Evolutionary conservation across 2,329 filamentous ascomycete genomes (phyloP), one percentile per base, ranked within the genome.

Genomic region (Trichoderma harzianum): DNA sequence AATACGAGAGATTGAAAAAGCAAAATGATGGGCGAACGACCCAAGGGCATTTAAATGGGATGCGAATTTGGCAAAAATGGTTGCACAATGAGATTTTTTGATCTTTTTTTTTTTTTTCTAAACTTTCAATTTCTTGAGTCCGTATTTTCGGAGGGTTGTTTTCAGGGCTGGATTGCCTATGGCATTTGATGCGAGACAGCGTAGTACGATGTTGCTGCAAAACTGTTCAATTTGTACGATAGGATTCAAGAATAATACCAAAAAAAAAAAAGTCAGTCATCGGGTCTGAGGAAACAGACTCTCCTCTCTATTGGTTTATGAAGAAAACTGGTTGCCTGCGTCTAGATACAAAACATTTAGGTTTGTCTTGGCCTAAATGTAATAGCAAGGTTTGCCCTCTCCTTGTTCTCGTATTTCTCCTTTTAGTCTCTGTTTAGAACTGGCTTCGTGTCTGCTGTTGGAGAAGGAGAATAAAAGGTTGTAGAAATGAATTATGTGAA

Each of bases 101-200:
- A 57, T 61, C 16, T 32, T 8, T 26, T 39, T 67, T 34, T 34
- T 34, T 63, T 62, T 57, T 32, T 55, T 39, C 51, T 12, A 34
- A 14, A 32, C 24, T 69, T 51, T 53, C 21, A 39, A 39, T 55
- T 69, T 32, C 43, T 68, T 60, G 66, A 69, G 66, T 69, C 68
- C 39, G 55, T 61, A 57, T 34, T 72, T 67, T 71, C 47, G 47
- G 43, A n/a, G 62, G 64, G 26, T 70, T 34, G 34, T 69, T 51
- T 69, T 63, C 28, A 72, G 36, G 71, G 55, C 55, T 63, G 68
- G 69, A 63, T 69, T 67, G 62, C 58, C 58, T 43, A 30, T 71
- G 55, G 61, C 53, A 73, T 70, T 75, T 71, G 74, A 74, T 71
- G 70, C 72, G 70, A 70, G 74, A 75, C 63, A 73, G 73, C 72